phyloP scores from a whole-genome alignment of 768 basidiomycete species.

The Xerocomellus intermedius region DNA sequence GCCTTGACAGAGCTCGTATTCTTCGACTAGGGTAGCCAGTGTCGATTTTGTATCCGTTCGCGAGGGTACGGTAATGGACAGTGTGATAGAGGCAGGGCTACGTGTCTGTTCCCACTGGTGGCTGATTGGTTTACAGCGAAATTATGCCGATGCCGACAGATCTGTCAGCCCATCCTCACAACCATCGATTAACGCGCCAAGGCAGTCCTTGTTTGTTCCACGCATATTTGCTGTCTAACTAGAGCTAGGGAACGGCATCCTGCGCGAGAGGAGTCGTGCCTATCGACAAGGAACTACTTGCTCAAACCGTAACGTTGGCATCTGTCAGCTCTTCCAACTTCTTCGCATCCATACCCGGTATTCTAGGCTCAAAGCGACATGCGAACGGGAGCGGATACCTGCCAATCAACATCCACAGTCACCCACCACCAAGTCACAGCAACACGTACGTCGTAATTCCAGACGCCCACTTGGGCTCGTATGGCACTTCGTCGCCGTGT shows the following conservation, averaged over 20 bases:
- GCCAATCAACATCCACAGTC: background rate
- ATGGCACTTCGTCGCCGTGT: constrained; percentile 4
- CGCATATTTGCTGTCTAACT: background rate
- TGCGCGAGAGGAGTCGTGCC: too few relatives aligned
- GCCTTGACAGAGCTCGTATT: background rate
- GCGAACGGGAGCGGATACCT: constrained; percentile 17
- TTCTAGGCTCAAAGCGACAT: constrained; percentile 15
- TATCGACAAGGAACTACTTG: too few relatives aligned
- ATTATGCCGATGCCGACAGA: constrained; percentile 10
- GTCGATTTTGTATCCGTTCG: background rate
- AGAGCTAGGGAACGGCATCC: background rate
- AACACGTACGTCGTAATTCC: constrained; percentile 16
- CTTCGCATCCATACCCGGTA: constrained; percentile 5
- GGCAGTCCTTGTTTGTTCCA: too few relatives aligned
- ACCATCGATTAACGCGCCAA: constrained; percentile 20
- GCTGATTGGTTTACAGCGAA: constrained; percentile 13
- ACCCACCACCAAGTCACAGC: background rate
- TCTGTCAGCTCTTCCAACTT: constrained; percentile 11
- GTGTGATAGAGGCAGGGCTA: constrained; percentile 13
- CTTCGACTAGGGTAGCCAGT: background rate
- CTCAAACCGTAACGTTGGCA: background rate
- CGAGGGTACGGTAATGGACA: constrained; percentile 7
- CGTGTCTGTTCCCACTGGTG: constrained; percentile 22
- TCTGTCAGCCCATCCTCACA: constrained; percentile 14
- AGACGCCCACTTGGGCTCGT: constrained; percentile 11